Conservation (phyloP, 148 eudicot species). For the Spergularia bocconei region DNA sequence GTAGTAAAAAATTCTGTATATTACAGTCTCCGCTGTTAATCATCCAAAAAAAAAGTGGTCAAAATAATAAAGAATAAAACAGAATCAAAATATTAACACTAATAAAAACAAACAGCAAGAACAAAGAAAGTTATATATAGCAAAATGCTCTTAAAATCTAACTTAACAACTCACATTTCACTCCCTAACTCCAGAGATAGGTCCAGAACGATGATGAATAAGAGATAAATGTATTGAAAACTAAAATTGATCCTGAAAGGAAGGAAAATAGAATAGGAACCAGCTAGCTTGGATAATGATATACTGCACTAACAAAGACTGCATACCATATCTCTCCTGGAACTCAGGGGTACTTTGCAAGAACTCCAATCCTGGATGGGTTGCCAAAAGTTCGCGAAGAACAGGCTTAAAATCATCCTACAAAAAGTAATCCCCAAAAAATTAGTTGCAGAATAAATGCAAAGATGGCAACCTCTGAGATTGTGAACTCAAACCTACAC, state of each 20-base stretch:
- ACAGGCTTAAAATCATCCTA: conserved; percentile 93
- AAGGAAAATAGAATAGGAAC: background rate
- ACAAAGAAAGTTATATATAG: background rate
- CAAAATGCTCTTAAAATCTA: background rate
- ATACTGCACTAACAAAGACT: background rate
- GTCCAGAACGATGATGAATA: background rate
- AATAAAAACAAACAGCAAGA: background rate
- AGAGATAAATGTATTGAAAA: background rate
- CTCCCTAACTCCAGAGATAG: background rate
- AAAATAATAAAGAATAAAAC: background rate
- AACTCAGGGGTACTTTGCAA: conserved; percentile 91
- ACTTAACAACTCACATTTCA: background rate
- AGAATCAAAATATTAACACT: background rate
- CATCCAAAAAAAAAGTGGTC: conserved; percentile 24
- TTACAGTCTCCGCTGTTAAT: conserved; percentile 91
- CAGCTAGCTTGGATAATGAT: background rate
- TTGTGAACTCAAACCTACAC: background rate
- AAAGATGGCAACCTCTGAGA: background rate
- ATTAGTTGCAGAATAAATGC: background rate
- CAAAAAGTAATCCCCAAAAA: background rate
- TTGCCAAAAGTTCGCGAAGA: conserved; percentile 81
- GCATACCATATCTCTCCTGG: conserved; percentile 91
- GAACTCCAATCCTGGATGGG: conserved; percentile 96
- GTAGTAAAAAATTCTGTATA: conserved; percentile 95
- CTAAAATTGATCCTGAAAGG: too few species aligned